Evolutionary conservation across 2,329 filamentous ascomycete genomes (phyloP), one percentile per base, ranked within the genome.

Genomic region (Penicillium nordicum): DNA sequence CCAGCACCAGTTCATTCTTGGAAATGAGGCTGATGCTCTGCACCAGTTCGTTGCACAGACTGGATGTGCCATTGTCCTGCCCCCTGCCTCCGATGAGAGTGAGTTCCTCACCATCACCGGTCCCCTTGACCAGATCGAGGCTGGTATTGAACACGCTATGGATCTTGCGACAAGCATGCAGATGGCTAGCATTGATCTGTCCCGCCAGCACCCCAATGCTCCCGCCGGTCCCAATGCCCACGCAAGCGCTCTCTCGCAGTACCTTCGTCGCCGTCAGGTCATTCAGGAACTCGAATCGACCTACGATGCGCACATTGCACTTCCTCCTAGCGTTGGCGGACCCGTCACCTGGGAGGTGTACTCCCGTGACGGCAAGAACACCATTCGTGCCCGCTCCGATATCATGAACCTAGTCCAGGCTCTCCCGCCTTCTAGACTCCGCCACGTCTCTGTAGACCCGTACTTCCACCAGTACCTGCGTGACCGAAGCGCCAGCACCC

Each of bases 1-100:
- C 47, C 87, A 91, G 50, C 94, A 97, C 72, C 92, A 96, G 72
- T 97, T 97, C 79, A 94, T 99, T 69, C 87, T 96, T 61, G 93
- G 93, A 50, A 87, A 93, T 59, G 84, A 87, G 59, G 92, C 90
- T 59, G 83, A 89, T 59, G 86, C 90, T 18, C 80, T 90, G 34
- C 86, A 97, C 56, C 86, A 96, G 44, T 97, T 99, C 79, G 86
- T 97, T 62, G 83, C 87, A 44, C 86, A 96, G 68, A 97, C 94
- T 56, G 93, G 93, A 60, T 99, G 94, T 74, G 85, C 89, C 42
- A 88, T 97, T 57, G 84, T 97, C 55, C 76, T 97, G 44, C 93
- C 87, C 51, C 84, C 91, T 8, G 81, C 81, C 27, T 85, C 88
- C 25, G 86, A 90, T 51, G 89, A 94, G 55, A 89, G 90, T 45